phyloP scores from a whole-genome alignment of 2,329 filamentous ascomycete genomes.

The Talaromyces sp. region DNA sequence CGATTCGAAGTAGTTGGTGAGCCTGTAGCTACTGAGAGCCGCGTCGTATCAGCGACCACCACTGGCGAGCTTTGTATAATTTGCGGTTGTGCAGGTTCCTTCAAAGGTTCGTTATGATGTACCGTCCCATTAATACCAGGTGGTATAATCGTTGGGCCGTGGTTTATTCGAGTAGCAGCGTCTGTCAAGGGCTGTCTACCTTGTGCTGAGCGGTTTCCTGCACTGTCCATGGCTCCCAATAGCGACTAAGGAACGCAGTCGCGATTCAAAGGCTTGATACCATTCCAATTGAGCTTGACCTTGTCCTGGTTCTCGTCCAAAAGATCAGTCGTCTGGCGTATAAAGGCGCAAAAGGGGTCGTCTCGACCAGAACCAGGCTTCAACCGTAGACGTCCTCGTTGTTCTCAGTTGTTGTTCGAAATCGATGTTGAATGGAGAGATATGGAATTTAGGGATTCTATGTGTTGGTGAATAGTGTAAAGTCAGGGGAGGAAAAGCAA shows the following conservation, averaged over 20 bases:
- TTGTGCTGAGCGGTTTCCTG: constrained; percentile 16
- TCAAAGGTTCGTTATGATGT: constrained; percentile 17
- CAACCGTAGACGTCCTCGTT: background rate
- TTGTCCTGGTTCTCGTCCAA: background rate
- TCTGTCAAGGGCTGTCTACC: constrained; percentile 43
- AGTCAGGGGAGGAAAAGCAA: background rate
- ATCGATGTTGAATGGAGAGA: background rate
- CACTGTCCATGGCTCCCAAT: constrained; percentile 20
- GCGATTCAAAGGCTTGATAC: background rate
- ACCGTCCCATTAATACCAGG: constrained; percentile 13
- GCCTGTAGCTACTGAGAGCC: constrained; percentile 49
- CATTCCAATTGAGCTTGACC: background rate
- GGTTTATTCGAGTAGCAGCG: constrained; percentile 47
- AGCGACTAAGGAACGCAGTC: background rate
- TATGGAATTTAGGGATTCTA: background rate
- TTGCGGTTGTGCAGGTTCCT: constrained; percentile 20
- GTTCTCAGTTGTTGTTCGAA: background rate
- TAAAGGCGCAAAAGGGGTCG: background rate
- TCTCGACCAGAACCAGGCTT: too few relatives aligned
- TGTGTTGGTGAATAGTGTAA: background rate
- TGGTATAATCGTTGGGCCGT: constrained; percentile 25
- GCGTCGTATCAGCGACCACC: constrained; percentile 45
- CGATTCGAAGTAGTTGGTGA: constrained; percentile 46
- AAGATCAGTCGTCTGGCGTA: background rate
- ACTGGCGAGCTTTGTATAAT: constrained; percentile 26